phyloP scores from a whole-genome alignment of 345 rosid species.

The Carallia brachiata region DNA sequence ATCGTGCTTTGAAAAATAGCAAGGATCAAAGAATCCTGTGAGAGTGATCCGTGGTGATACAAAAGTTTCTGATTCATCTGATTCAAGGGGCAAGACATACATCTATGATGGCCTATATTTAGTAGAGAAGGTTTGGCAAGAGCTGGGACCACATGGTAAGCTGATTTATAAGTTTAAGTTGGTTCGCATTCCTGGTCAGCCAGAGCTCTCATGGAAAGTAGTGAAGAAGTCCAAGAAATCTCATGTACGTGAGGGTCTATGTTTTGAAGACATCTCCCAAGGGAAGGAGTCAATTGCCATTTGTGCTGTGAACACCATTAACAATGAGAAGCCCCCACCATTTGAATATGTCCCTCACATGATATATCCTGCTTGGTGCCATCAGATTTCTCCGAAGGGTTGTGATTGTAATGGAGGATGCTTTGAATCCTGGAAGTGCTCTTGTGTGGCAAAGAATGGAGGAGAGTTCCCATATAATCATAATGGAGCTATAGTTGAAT shows the following conservation, averaged over 20 bases:
- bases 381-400: conserved; percentile 41
- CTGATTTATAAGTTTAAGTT: conserved; percentile 62
- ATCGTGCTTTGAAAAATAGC: conserved; percentile 72
- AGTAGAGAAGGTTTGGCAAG: conserved; percentile 54
- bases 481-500: conserved; percentile 64
- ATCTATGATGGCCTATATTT: conserved; percentile 69
- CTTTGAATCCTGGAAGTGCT: conserved; percentile 45
- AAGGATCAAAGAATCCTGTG: conserved; percentile 38
- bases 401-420: conserved; percentile 62
- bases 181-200: conserved; percentile 61
- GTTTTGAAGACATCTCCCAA: conserved; percentile 55
- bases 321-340: conserved; percentile 62
- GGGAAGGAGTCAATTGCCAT: conserved; percentile 68
- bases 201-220: conserved; percentile 77
- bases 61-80: conserved; percentile 39
- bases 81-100: conserved; percentile 40
- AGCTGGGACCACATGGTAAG: conserved; percentile 63
- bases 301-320: conserved; percentile 66
- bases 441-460: conserved; percentile 58
- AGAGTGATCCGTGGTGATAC: conserved; percentile 76
- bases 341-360: conserved; percentile 53
- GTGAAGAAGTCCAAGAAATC: conserved; percentile 49
- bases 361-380: conserved; percentile 58
- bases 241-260: conserved; percentile 52
- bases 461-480: conserved; percentile 75